Evolutionary conservation across 805 yeast species (phyloP).

Genomic region (Saccharomycopsis lassenensis): DNA sequence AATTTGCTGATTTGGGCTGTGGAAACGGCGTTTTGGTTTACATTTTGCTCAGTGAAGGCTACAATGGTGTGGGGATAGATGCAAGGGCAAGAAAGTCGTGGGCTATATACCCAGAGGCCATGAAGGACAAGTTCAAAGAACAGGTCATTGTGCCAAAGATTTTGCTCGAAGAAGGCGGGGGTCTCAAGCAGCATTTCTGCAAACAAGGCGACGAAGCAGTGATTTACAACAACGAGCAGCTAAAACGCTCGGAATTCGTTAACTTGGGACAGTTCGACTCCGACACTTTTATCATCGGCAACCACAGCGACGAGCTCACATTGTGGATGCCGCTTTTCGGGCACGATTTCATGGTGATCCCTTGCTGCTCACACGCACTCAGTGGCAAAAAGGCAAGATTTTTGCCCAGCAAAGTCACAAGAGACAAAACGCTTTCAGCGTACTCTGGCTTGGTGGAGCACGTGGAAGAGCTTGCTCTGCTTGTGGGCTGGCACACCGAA

Average conservation of each 20-base stretch:
- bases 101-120: conserved; percentile 59
- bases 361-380: conserved; percentile 88
- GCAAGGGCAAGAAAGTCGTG: conserved; percentile 86
- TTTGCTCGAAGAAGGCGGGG: conserved; percentile 48
- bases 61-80: conserved; percentile 74
- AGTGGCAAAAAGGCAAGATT: conserved; percentile 68
- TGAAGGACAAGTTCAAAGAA: conserved; percentile 49
- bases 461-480: conserved; percentile 54
- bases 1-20: conserved; percentile 86
- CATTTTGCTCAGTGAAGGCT: conserved; percentile 69
- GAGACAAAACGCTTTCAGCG: conserved; percentile 35
- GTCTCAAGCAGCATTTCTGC: conserved; percentile 39
- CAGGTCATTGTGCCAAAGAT: conserved; percentile 77
- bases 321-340: conserved; percentile 91
- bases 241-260: conserved; percentile 17
- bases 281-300: conserved; percentile 79
- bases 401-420: conserved; percentile 30
- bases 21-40: conserved; percentile 86
- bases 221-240: no score
- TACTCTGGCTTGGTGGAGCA: conserved; percentile 84
- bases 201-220: neutral
- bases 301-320: conserved; percentile 90
- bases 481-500: conserved; percentile 76
- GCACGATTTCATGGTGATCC: conserved; percentile 82
- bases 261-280: no score